A percentile compares a stretch with the other conserved stretches of the same genome.
Conservation (phyloP, 139 green algal species). For the Coelastrella sp. region DNA sequence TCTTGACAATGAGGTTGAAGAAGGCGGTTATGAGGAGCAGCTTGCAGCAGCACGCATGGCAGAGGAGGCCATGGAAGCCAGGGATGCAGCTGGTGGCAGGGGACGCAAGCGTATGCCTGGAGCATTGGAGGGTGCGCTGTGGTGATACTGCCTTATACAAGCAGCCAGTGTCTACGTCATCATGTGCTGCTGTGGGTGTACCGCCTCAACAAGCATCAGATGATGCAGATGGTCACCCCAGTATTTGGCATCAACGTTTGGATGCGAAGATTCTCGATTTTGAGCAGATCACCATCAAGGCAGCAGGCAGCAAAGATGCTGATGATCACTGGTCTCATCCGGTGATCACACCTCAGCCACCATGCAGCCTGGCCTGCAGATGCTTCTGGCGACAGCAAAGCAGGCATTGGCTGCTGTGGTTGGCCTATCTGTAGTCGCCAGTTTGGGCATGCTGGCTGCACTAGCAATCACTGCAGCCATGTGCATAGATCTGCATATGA, state of each 20-base stretch:
- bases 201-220: neutral
- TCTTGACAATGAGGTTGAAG: constrained; percentile 76
- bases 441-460: neutral
- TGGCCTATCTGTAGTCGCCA: too few species aligned
- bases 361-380: too few species aligned
- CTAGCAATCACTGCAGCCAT: neutral
- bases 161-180: neutral
- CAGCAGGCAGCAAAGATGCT: too few species aligned
- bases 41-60: constrained; percentile 63
- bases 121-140: constrained; percentile 67
- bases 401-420: too few species aligned
- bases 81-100: constrained; percentile 60
- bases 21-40: constrained; percentile 52
- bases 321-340: too few species aligned
- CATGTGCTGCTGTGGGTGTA: neutral
- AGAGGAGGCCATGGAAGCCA: constrained; percentile 86
- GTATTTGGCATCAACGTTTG: too few species aligned
- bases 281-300: too few species aligned
- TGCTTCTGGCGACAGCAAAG: too few species aligned
- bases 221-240: too few species aligned
- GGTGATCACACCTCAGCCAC: too few species aligned
- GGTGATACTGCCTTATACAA: neutral
- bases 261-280: too few species aligned
- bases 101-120: constrained; percentile 67
- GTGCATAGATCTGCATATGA: neutral